phyloP scores from a whole-genome alignment of 1,284 basidiomycete species.

The Pascua sp. region DNA sequence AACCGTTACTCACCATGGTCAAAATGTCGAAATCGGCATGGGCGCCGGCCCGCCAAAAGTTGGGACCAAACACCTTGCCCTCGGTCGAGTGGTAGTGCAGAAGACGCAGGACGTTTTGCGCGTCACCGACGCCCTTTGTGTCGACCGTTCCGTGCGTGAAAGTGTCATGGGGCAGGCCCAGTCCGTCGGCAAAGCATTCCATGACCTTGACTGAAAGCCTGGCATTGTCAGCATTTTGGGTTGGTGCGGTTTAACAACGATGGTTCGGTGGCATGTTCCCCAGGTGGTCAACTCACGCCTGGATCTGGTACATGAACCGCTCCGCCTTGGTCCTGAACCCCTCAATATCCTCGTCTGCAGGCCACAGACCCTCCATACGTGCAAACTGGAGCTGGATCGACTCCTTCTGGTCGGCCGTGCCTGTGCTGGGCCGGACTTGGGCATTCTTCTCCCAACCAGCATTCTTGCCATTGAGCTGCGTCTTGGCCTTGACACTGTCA shows the following conservation, averaged over 20 bases:
- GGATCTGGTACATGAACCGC: conserved; percentile 28
- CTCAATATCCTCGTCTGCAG: conserved; percentile 19
- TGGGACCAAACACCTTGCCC: conserved; percentile 30
- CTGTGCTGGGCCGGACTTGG: conserved; percentile 17
- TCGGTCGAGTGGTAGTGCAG: conserved; percentile 35
- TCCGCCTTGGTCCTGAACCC: conserved; percentile 21
- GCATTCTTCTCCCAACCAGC: conserved; percentile 21
- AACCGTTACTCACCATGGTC: no score
- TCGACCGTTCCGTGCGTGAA: conserved; percentile 32
- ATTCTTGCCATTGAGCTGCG: conserved; percentile 17
- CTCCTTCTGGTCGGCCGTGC: conserved; percentile 20
- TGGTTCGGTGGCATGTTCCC: no score
- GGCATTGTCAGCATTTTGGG: neutral
- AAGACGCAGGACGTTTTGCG: conserved; percentile 29
- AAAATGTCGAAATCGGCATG: conserved; percentile 36
- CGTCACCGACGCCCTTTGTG: conserved; percentile 22
- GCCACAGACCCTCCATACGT: conserved; percentile 37
- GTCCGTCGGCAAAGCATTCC: conserved; percentile 34
- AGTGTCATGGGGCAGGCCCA: conserved; percentile 26
- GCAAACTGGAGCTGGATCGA: conserved; percentile 27
- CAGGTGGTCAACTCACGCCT: conserved; percentile 17
- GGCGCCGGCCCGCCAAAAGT: conserved; percentile 37
- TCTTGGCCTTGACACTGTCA: conserved; percentile 13
- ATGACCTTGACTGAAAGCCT: conserved; percentile 31
- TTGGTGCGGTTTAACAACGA: no score